Evolutionary conservation across 192 early-diverging fungal species (phyloP), one percentile per base, ranked within the genome.

Genomic region (Rhizophagus prolifer): DNA sequence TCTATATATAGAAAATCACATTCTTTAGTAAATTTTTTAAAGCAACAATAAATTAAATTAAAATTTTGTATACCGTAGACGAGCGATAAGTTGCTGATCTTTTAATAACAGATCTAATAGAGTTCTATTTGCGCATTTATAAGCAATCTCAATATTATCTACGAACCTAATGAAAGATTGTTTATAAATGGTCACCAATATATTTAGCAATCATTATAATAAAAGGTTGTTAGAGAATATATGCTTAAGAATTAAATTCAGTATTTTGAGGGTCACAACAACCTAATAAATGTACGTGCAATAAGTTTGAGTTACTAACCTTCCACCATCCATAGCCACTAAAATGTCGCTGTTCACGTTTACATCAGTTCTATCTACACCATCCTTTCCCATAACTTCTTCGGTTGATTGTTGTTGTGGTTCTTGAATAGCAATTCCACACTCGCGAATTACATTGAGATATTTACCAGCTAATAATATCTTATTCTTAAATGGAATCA

Each of bases 381-480:
- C 46, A 70, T 59, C 34, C 47, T 74, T 64, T 62, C 68, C 72
- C 44, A 10, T 25, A 41, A 64, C 76, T 58, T 70, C 79, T 26
- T 73, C 84, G 66, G 46, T 77, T 25, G 44, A 77, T 62, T 76
- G 63, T 44, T 44, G 76, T 50, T 84, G 75, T 23, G 84, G 81
- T 19, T 72, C 82, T 21, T 79, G 44, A 28, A 85, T 73, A 72
- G 75, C 76, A 8, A 88, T 86, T n/a, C 91, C 91, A 79, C 94
- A 97, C 71, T 94, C 95, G 1, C 93, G 85, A 28, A 98, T 85
- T 2, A 97, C 95, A 80, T 99, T 98, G 60, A 98, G 81, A 79
- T 99, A 98, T 81, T 96, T 96, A 50, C 98, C 98, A 0, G 96
- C 93, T 23, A 92, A 82, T 74, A 99, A 79, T 64, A 98, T 92